Evolutionary conservation across 139 green algal genomes (phyloP), one percentile per base, ranked within the genome.

Genomic region (Marvania coccoides): DNA sequence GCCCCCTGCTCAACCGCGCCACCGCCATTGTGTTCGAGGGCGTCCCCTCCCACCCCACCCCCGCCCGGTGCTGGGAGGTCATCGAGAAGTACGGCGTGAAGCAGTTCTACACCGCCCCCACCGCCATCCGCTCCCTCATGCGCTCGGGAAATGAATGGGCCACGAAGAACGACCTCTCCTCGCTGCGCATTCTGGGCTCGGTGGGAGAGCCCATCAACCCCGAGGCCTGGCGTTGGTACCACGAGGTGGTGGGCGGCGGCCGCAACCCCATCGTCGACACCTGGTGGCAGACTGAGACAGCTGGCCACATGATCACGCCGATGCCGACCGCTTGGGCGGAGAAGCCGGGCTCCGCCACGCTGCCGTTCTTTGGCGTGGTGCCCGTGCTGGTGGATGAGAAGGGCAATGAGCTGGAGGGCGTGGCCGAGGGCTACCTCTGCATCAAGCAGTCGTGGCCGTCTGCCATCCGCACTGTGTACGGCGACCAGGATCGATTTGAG

Each of bases 201-300:
- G 94, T 98, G 54, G 94, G 94, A 2, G 94, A 99, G 82, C 94
- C 94, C 54, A 99, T 99, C 85, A 97, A 98, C 74, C 94, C 92
- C 5, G 81, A 94, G 71, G 94, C 94, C 23, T 99, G 94, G 94
- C 76, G 81, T 23, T 99, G 93, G 92, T 97, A 96, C 73, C 35
- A 91, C 55, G 73, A 91, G 34, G 79, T 84, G 30, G 80, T 93
- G 3, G 85, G 87, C 24, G 67, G 74, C 47, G 48, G 47, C 33
- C 72, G 81, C 15, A 95, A 86, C 72, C 83, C 90, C 8, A 85
- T 98, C 29, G 81, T 97, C 3, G 93, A 98, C 83, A 98, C 93
- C 3, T 98, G 88, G 90, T 98, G 92, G 90, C 90, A 96, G 84
- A 98, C 91, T 12, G 93, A 97, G 85, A 96, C 92, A n/a, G 91